phyloP scores from a whole-genome alignment of 441 rosid species.

The Erodium texanum region DNA sequence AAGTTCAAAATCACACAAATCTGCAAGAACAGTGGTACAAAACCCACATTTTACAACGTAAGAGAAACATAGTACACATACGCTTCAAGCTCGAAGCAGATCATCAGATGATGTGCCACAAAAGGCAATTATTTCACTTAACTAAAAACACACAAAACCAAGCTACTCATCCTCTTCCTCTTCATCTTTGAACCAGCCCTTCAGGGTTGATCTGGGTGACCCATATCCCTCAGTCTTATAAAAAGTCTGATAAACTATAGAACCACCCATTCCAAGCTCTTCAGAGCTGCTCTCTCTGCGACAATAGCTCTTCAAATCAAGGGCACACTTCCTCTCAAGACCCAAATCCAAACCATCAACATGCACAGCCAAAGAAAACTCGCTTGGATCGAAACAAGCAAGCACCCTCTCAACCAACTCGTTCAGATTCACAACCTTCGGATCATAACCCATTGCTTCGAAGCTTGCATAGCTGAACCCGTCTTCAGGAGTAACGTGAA shows the following conservation, averaged over 20 bases:
- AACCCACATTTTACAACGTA: too few species aligned
- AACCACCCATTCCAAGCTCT: conserved; percentile 34
- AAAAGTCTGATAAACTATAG: conserved; percentile 36
- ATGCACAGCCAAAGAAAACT: conserved; percentile 52
- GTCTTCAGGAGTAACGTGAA: conserved; percentile 63
- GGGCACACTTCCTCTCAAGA: conserved; percentile 20
- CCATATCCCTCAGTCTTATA: conserved; percentile 29
- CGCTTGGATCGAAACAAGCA: conserved; percentile 46
- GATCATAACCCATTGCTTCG: conserved; percentile 51
- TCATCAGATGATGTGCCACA: not conserved
- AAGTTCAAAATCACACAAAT: not conserved
- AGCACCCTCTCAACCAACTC: conserved; percentile 41
- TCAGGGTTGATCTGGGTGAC: conserved; percentile 48
- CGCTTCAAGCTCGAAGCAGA: not conserved
- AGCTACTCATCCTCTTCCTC: conserved; percentile 22
- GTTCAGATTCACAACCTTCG: conserved; percentile 27
- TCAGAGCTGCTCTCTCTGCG: conserved; percentile 31
- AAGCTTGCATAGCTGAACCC: conserved; percentile 76
- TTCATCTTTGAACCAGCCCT: conserved; percentile 49
- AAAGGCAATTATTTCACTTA: not conserved
- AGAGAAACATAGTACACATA: too few species aligned
- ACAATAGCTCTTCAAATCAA: conserved; percentile 33
- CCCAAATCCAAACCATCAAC: conserved; percentile 14
- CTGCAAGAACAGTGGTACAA: not conserved
- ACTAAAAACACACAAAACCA: not conserved